phyloP scores from a whole-genome alignment of 306 rosid genomes.

The Malus sieversii region DNA sequence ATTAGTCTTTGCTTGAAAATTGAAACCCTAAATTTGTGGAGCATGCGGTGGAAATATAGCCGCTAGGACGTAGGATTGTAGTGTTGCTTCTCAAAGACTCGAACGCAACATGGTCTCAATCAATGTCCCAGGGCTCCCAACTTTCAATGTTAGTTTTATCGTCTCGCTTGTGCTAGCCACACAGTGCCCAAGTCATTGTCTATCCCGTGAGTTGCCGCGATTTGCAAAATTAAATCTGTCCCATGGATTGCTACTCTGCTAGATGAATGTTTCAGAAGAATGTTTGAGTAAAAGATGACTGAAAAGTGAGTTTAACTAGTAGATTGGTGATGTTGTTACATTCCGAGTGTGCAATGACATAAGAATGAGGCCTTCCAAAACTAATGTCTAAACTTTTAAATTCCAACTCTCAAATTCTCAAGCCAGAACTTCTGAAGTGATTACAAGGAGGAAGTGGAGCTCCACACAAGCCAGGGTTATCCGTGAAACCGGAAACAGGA shows the following conservation, averaged over 20 bases:
- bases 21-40: background rate
- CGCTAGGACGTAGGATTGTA: background rate
- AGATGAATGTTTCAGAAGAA: background rate
- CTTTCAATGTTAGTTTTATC: too few relatives aligned
- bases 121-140: too few relatives aligned
- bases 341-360: background rate
- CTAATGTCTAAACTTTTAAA: background rate
- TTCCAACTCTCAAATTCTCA: background rate
- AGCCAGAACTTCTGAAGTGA: background rate
- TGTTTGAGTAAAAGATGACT: background rate
- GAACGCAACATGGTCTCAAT: background rate
- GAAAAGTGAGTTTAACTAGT: background rate
- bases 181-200: too few relatives aligned
- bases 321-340: background rate
- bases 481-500: constrained; percentile 34
- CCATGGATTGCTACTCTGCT: too few relatives aligned
- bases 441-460: constrained; percentile 53
- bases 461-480: constrained; percentile 54
- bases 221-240: too few relatives aligned
- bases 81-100: background rate
- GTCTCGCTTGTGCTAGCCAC: too few relatives aligned
- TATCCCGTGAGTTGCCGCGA: too few relatives aligned
- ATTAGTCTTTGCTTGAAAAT: background rate
- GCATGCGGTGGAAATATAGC: background rate
- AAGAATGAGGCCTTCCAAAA: background rate